Evolutionary conservation across 2,329 filamentous ascomycete genomes (phyloP).

Genomic region (Penicillium griseofulvum): DNA sequence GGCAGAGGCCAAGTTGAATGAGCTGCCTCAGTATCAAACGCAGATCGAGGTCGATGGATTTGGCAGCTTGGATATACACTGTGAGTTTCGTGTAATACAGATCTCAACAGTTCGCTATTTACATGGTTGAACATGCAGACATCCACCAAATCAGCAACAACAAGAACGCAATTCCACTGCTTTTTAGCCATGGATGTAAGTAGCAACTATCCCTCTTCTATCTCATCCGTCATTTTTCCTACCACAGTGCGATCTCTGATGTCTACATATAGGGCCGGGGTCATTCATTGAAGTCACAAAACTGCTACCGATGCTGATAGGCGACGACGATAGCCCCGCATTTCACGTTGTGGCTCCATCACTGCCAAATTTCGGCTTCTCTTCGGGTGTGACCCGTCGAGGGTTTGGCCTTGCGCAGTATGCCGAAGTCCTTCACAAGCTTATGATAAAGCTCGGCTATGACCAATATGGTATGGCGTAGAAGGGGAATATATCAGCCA

Average conservation of each 20-base stretch:
- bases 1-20: conserved; percentile 60
- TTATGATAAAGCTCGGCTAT: conserved; percentile 70
- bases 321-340: conserved; percentile 39
- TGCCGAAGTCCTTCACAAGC: conserved; percentile 62
- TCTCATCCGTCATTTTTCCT: neutral
- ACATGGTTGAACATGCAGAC: conserved; percentile 29
- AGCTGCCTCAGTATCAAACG: conserved; percentile 59
- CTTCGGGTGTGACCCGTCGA: conserved; percentile 38
- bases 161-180: conserved; percentile 60
- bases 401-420: conserved; percentile 63
- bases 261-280: conserved; percentile 52
- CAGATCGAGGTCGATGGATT: conserved; percentile 58
- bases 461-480: conserved; percentile 50
- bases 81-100: conserved; percentile 3
- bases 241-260: neutral
- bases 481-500: neutral
- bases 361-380: conserved; percentile 57
- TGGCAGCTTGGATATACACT: conserved; percentile 61
- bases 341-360: conserved; percentile 57
- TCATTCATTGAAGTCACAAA: conserved; percentile 59
- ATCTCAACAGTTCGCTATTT: neutral
- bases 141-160: conserved; percentile 56
- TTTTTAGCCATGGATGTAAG: conserved; percentile 65
- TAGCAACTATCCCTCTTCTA: neutral
- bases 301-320: conserved; percentile 46